Percentiles rank a stretch among this genome's conserved stretches.
These are phyloP conservation scores for Coelastrella sp. DNA, from an alignment of 139 green algal genomes.

Conservation along the genomic window DNA sequence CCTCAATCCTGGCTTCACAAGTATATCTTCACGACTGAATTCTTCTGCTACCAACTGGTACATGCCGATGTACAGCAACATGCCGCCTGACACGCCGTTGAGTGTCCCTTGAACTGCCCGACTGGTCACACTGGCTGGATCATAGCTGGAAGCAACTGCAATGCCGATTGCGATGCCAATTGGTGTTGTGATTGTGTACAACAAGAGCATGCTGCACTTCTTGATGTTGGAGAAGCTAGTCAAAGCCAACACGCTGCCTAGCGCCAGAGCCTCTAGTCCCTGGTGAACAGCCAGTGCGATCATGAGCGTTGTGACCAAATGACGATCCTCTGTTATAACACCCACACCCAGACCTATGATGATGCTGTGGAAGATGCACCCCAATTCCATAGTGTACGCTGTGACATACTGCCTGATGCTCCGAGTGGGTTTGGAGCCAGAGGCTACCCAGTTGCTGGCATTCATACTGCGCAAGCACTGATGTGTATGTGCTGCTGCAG, in stretches of 20 bases:
- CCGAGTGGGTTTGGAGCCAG: not conserved
- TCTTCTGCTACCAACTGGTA: constrained; percentile 71
- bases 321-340: constrained; percentile 35
- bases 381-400: constrained; percentile 61
- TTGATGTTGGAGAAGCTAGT: constrained; percentile 45
- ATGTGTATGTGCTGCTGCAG: constrained; percentile 28
- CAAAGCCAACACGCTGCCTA: constrained; percentile 59
- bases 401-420: constrained; percentile 6
- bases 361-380: constrained; percentile 59
- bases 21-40: constrained; percentile 51
- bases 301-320: constrained; percentile 31
- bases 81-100: constrained; percentile 67
- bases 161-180: constrained; percentile 73
- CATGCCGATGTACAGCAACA: constrained; percentile 67
- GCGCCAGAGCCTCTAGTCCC: constrained; percentile 61
- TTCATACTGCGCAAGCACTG: constrained; percentile 41
- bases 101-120: constrained; percentile 62
- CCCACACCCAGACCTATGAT: constrained; percentile 57
- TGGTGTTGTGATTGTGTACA: constrained; percentile 71
- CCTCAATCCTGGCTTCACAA: constrained; percentile 20
- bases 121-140: constrained; percentile 42
- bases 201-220: constrained; percentile 48
- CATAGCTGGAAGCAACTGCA: constrained; percentile 56
- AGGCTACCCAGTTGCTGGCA: constrained; percentile 18
- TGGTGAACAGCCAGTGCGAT: constrained; percentile 70